A percentile compares a stretch with the other conserved stretches of the same genome.
Evolutionary conservation across 2,329 filamentous ascomycete species (phyloP).

Genomic region (Aureobasidium musti): DNA sequence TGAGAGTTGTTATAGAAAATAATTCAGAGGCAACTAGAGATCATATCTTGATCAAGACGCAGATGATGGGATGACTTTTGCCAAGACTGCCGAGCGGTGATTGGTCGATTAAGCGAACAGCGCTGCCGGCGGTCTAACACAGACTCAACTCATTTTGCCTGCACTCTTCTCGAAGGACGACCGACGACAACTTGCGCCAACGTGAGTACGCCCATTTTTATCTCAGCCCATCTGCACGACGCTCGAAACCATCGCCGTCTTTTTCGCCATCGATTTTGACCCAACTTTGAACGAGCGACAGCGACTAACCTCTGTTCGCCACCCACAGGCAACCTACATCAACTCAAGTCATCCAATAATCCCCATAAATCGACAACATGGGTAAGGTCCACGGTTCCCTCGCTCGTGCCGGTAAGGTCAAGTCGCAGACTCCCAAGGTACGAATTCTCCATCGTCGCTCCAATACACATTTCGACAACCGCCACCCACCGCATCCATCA

Average conservation of each 20-base stretch:
- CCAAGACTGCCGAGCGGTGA: background rate
- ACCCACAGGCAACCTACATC: slow-evolving; percentile 27
- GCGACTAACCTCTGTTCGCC: slow-evolving; percentile 30
- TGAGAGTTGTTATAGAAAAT: background rate
- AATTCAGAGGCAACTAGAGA: background rate
- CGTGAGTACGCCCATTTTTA: slow-evolving; percentile 25
- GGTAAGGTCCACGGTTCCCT: slow-evolving; percentile 94
- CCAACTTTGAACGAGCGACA: slow-evolving; percentile 16
- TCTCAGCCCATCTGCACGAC: background rate
- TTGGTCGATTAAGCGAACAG: slow-evolving; percentile 14
- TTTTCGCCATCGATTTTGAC: slow-evolving; percentile 11
- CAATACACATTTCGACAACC: slow-evolving; percentile 34
- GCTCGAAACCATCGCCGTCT: background rate
- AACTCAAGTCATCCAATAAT: slow-evolving; percentile 25
- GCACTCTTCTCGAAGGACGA: slow-evolving; percentile 22
- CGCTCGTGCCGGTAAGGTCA: slow-evolving; percentile 96
- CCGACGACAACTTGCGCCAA: slow-evolving; percentile 28
- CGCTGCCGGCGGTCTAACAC: slow-evolving; percentile 10
- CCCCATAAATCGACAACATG: slow-evolving; percentile 62
- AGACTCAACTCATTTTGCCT: slow-evolving; percentile 18
- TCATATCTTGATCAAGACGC: background rate
- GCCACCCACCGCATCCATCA: slow-evolving; percentile 35
- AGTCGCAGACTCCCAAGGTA: slow-evolving; percentile 93
- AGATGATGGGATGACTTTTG: background rate
- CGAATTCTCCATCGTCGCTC: slow-evolving; percentile 42